A percentile compares a stretch with the other conserved stretches of the same genome.
These are phyloP conservation scores for Neocallimastix lanati DNA, from an alignment of 192 early-diverging fungal species.

Conservation along the genomic window DNA sequence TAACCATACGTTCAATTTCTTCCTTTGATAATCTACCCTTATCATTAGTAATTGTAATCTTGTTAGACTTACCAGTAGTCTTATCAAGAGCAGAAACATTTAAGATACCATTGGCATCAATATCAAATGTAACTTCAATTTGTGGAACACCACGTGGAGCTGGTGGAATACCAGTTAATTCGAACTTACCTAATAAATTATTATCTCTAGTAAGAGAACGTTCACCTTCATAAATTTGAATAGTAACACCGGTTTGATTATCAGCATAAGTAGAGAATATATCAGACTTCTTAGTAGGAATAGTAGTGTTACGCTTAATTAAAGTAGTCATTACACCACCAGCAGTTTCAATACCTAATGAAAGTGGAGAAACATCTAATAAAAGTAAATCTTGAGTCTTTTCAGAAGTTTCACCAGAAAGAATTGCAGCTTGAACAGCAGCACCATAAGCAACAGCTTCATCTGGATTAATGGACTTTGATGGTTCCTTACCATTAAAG, in stretches of 20 bases:
- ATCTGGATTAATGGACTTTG: slow-evolving; percentile 89
- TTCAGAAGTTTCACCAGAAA: slow-evolving; percentile 88
- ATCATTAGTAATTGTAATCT: no score
- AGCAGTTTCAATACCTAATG: slow-evolving; percentile 94
- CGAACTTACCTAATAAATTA: slow-evolving; percentile 96
- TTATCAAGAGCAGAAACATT: slow-evolving; percentile 84
- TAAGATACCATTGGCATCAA: no score
- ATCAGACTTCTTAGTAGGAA: slow-evolving; percentile 96
- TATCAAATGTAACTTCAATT: no score
- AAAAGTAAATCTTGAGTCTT: slow-evolving; percentile 89
- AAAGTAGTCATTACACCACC: slow-evolving; percentile 97
- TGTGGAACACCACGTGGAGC: no score
- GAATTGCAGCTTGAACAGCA: slow-evolving; percentile 92
- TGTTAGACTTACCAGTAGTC: slow-evolving; percentile 81
- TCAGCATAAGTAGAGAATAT: slow-evolving; percentile 95
- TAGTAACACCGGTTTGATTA: slow-evolving; percentile 95
- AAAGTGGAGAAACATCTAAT: slow-evolving; percentile 89
- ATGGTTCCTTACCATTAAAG: slow-evolving; percentile 62
- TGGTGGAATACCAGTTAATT: slow-evolving; percentile 91
- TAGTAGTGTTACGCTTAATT: slow-evolving; percentile 95
- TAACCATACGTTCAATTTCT: no score
- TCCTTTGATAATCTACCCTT: no score
- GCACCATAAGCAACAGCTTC: slow-evolving; percentile 98
- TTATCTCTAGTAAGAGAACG: slow-evolving; percentile 94
- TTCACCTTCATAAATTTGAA: slow-evolving; percentile 97